phyloP scores from a whole-genome alignment of 306 rosid genomes.

The Castanea sativa region DNA sequence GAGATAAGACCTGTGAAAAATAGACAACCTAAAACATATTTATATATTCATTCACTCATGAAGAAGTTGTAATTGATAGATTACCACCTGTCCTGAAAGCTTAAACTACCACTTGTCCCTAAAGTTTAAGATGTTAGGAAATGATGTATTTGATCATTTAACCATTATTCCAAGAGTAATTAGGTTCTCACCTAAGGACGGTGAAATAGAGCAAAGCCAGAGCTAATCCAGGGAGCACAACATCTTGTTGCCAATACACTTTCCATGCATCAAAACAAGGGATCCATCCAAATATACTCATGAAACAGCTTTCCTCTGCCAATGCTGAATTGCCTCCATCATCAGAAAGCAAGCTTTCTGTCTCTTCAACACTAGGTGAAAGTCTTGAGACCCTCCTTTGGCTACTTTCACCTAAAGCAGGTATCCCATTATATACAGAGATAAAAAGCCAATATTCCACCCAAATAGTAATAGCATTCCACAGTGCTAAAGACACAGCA shows the following conservation, averaged over 20 bases:
- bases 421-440: conserved; percentile 76
- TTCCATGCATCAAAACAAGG: conserved; percentile 72
- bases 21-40: neutral
- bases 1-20: neutral
- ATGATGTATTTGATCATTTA: no score
- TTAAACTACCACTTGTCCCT: no score
- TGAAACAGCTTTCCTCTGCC: conserved; percentile 25
- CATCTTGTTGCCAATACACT: conserved; percentile 72
- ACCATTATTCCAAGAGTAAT: neutral
- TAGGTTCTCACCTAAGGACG: conserved; percentile 66
- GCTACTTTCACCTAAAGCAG: conserved; percentile 59
- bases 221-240: conserved; percentile 76
- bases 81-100: no score
- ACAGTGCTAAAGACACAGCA: conserved; percentile 68
- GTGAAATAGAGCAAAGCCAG: conserved; percentile 78
- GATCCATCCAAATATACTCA: conserved; percentile 21
- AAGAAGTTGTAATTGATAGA: neutral
- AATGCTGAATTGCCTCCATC: conserved; percentile 6
- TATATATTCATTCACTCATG: neutral
- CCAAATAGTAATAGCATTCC: conserved; percentile 73
- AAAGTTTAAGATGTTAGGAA: no score
- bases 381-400: conserved; percentile 46
- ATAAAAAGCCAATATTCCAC: conserved; percentile 81
- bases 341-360: conserved; percentile 27
- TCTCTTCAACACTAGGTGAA: conserved; percentile 30